Conservation (phyloP, 31 red algal species). For the Pterothamnion heteromorphum region DNA sequence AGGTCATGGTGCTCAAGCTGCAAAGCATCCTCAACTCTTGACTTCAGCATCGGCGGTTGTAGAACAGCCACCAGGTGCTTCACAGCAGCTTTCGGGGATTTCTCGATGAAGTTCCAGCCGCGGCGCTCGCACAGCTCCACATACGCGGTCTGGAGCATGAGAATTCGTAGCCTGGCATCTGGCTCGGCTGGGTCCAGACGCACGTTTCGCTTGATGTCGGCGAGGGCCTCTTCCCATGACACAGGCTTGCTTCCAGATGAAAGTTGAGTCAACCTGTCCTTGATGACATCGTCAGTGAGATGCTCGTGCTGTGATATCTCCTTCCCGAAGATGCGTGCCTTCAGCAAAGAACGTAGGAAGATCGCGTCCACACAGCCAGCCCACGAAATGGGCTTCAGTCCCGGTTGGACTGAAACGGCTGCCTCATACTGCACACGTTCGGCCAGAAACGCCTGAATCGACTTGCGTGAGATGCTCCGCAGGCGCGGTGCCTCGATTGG, state of each 20-base stretch:
- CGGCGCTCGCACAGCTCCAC: constrained; percentile 6
- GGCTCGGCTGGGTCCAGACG: constrained; percentile 24
- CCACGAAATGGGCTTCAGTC: not conserved
- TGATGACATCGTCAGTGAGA: not conserved
- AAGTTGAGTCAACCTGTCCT: not conserved
- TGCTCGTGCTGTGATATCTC: not conserved
- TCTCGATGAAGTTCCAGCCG: not conserved
- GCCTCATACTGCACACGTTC: constrained; percentile 22
- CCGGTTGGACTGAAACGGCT: not conserved
- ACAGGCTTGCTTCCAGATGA: not conserved
- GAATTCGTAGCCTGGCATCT: constrained; percentile 8
- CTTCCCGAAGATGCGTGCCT: not conserved
- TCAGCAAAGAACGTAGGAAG: not conserved
- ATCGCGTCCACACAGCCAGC: not conserved
- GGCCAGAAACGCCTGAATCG: constrained; percentile 34
- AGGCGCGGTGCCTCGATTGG: too few species aligned
- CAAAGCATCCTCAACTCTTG: not conserved
- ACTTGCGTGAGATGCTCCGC: too few species aligned
- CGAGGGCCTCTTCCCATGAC: not conserved
- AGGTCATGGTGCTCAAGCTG: not conserved
- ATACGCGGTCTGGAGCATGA: not conserved
- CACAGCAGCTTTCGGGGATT: not conserved
- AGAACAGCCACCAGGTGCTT: constrained; percentile 33
- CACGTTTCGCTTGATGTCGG: not conserved
- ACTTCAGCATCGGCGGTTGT: not conserved